phyloP scores from a whole-genome alignment of 306 rosid species.

The Oemleria cerasiformis region DNA sequence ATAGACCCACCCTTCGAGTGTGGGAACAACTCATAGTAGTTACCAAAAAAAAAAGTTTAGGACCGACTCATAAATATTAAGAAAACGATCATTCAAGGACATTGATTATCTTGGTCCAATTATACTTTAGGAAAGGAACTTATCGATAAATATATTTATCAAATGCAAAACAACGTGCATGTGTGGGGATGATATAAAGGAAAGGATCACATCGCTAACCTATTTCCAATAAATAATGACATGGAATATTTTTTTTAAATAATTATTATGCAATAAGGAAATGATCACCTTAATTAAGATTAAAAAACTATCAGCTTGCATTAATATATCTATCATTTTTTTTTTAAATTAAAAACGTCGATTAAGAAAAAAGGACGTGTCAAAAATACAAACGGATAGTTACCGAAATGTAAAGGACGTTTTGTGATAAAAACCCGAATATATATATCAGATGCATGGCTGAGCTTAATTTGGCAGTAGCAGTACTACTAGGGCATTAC shows the following conservation, averaged over 20 bases:
- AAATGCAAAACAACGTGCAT: not conserved
- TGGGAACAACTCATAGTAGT: no score
- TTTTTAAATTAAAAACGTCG: no score
- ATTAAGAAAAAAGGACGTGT: no score
- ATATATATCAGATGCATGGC: not conserved
- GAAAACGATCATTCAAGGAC: not conserved
- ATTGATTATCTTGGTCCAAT: not conserved
- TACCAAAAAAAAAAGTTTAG: not conserved
- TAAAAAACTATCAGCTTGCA: no score
- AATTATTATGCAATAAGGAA: no score
- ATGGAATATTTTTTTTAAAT: not conserved
- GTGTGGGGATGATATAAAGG: not conserved
- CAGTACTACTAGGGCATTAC: not conserved
- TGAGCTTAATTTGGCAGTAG: not conserved
- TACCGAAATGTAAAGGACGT: no score
- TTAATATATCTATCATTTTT: no score
- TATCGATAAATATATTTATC: not conserved
- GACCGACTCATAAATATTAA: not conserved
- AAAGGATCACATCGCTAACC: not conserved
- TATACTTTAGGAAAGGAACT: not conserved
- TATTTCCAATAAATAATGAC: not conserved
- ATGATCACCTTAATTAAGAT: no score
- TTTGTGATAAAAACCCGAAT: no score
- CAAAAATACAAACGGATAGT: no score
- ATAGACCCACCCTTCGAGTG: no score